These are phyloP conservation scores for Umbilicus rupestris DNA, from an alignment of 164 flowering plant genomes.

Conservation along the genomic window DNA sequence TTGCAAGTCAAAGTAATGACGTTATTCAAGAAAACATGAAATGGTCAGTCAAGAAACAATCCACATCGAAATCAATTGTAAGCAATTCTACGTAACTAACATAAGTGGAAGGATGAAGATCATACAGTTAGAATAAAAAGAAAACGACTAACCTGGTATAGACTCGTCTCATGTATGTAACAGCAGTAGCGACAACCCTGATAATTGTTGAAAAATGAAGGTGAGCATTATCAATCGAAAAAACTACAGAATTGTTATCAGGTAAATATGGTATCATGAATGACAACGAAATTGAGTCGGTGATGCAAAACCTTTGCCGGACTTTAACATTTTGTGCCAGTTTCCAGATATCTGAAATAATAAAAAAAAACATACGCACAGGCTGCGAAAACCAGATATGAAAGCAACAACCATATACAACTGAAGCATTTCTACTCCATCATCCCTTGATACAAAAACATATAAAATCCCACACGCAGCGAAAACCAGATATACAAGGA, in stretches of 20 bases:
- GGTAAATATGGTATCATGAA: background rate
- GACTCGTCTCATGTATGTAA: slow-evolving; percentile 92
- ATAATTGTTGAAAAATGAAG: slow-evolving; percentile 12
- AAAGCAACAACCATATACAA: background rate
- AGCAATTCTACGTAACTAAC: background rate
- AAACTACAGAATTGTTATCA: background rate
- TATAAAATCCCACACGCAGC: background rate
- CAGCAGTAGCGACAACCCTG: slow-evolving; percentile 99
- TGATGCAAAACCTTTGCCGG: slow-evolving; percentile 61
- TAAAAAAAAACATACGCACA: background rate
- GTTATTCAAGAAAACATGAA: background rate
- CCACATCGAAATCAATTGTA: no score
- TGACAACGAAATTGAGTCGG: background rate
- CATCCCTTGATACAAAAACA: background rate
- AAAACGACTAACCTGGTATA: slow-evolving; percentile 51
- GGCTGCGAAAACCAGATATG: background rate
- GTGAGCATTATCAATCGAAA: no score
- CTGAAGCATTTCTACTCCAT: background rate
- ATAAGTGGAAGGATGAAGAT: background rate
- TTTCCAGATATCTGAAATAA: slow-evolving; percentile 52
- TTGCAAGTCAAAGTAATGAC: background rate
- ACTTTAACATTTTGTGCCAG: slow-evolving; percentile 76
- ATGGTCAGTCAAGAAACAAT: background rate
- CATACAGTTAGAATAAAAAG: slow-evolving; percentile 6
- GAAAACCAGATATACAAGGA: background rate